These are phyloP conservation scores for Malus hybrid DNA, from an alignment of 331 rosid genomes.

Conservation along the genomic window DNA sequence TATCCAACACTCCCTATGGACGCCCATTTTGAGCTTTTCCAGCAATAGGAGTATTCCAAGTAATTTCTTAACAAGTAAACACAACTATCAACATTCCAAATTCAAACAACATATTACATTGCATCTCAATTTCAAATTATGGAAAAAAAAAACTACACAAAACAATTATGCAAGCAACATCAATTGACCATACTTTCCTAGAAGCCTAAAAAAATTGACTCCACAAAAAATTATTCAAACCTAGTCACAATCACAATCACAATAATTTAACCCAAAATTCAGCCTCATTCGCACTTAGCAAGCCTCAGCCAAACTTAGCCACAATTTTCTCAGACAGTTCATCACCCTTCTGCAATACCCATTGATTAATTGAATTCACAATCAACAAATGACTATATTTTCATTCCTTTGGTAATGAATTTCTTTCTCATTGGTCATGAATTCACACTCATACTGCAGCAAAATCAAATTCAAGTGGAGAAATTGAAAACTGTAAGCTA, in stretches of 20 bases:
- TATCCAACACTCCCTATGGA: slow-evolving; percentile 48
- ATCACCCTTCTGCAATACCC: slow-evolving; percentile 39
- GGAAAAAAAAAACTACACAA: too few relatives aligned
- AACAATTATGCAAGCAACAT: too few relatives aligned
- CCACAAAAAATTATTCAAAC: slow-evolving; percentile 24
- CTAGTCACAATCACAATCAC: neutral
- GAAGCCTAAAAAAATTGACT: too few relatives aligned
- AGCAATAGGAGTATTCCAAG: slow-evolving; percentile 84
- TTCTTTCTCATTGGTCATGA: neutral
- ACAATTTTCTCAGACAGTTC: slow-evolving; percentile 65
- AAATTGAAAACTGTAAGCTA: neutral
- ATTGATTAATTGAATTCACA: slow-evolving; percentile 31
- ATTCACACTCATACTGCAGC: neutral
- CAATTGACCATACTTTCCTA: too few relatives aligned
- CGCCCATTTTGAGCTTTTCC: slow-evolving; percentile 68
- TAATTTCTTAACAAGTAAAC: slow-evolving; percentile 13
- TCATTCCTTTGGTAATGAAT: too few relatives aligned
- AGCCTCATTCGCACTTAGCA: slow-evolving; percentile 66
- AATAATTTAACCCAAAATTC: too few relatives aligned
- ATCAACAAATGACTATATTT: too few relatives aligned
- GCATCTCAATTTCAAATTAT: too few relatives aligned
- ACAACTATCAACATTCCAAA: slow-evolving; percentile 31
- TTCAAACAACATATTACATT: neutral
- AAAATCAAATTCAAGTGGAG: neutral
- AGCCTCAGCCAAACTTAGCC: too few relatives aligned